Base-by-base conservation (phyloP, 495 filamentous ascomycete species). In the Margaritispora aquatica region DNA sequence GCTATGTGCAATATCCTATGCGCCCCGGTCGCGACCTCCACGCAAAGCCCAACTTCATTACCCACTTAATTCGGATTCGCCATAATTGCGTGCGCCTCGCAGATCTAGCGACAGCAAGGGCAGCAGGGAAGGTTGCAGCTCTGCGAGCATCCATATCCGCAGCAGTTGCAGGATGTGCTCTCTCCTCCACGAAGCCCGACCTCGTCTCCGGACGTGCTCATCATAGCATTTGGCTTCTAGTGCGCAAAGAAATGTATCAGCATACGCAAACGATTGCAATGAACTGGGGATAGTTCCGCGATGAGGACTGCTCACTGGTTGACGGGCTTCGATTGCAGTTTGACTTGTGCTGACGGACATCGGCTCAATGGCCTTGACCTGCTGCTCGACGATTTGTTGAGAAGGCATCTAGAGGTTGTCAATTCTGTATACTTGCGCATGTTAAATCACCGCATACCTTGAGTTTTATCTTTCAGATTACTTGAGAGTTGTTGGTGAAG, bases 111-210 rank as follows among this genome's bases (percentile, higher is more conserved):
- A 44, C 38, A 44, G 38, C 38, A 44, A 44, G 38, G 38, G 38
- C 47, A 50, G 47, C 47, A 50, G 13, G 47, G 47, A 2, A 44
- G 3, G 19, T n/a, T 10, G 20, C 47, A 50, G 20, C 21, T 24
- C 60, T 66, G 59, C 2, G 46, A 50, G 36, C 63, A 66, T 7
- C 55, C 46, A 29, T 60, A 62, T 8, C 59, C 55, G 34, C 63
- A 66, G 59, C 63, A 66, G 22, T 62, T 55, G 56, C 63, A 66
- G 3, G 48, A 34, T 21, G 55, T 56, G 1, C 31, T 17, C 49
- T 66, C 63, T 19, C 60, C 64, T 5, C 64, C 64, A 49, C 64
- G 60, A 1, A 63, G 26, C n/a, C 57, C 46, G 19, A 63, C 54
- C 0, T 51, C 58, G 26, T 59, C 61, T 46, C 56, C 61, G 1